These are phyloP conservation scores for Geranium incanum DNA, from an alignment of 441 rosid species.

Conservation along the genomic window DNA sequence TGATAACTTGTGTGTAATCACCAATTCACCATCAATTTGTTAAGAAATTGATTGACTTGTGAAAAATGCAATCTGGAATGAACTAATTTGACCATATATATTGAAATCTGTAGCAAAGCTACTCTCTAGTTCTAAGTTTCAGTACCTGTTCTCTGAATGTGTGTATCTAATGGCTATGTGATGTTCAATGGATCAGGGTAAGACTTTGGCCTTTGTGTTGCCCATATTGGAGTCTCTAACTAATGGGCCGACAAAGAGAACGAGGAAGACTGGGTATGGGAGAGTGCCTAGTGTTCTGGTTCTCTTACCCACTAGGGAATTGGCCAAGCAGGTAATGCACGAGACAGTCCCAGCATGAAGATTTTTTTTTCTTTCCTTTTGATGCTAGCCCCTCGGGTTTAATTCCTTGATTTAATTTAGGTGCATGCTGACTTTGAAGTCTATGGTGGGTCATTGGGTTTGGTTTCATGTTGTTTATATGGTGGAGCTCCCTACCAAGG, in stretches of 20 bases:
- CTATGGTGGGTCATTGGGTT: conserved; percentile 69
- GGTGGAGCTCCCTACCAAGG: conserved; percentile 65
- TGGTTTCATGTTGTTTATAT: conserved; percentile 70
- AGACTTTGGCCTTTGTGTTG: conserved; percentile 89
- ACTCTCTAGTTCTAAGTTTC: background rate
- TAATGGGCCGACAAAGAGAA: conserved; percentile 50
- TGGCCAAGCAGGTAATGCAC: conserved; percentile 71
- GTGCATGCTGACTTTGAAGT: conserved; percentile 70
- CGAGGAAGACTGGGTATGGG: conserved; percentile 66
- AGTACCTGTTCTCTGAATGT: conserved; percentile 5
- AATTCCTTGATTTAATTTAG: conserved; percentile 24
- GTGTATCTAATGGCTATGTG: background rate
- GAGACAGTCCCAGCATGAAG: background rate
- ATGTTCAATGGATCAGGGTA: conserved; percentile 50
- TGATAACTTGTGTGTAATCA: background rate
- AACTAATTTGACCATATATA: too few relatives aligned
- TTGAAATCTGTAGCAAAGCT: background rate
- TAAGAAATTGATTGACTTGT: background rate
- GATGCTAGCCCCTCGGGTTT: background rate
- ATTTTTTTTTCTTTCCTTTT: background rate
- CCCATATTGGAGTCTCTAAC: conserved; percentile 85
- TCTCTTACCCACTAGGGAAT: conserved; percentile 86
- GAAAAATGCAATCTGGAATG: background rate
- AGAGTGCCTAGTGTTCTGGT: conserved; percentile 84
- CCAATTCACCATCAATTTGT: background rate